phyloP scores from a whole-genome alignment of 192 early-diverging fungal species.

The Entomortierella parvispora region DNA sequence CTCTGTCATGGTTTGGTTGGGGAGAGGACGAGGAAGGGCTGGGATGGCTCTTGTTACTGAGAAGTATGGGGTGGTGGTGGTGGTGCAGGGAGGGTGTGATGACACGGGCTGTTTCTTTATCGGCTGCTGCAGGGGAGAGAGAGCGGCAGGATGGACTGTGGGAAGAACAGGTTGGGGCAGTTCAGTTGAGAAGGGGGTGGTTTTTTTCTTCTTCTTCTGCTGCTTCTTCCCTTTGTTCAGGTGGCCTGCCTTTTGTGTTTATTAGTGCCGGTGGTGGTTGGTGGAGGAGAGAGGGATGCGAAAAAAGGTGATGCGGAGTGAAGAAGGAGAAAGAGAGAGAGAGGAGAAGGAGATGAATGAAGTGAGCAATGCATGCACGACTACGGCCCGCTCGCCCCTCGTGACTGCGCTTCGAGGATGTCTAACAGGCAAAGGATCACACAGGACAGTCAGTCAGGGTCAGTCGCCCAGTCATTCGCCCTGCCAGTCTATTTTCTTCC shows the following conservation, averaged over 20 bases:
- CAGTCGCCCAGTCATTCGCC: constrained; percentile 4
- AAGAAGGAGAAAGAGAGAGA: constrained; percentile 3
- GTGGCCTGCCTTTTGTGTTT: too few relatives aligned
- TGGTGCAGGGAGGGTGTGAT: background rate
- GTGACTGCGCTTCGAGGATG: constrained; percentile 30
- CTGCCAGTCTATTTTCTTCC: too few relatives aligned
- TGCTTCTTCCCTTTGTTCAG: too few relatives aligned
- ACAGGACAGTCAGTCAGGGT: background rate
- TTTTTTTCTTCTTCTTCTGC: too few relatives aligned
- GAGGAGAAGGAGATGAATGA: background rate
- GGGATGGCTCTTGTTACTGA: background rate
- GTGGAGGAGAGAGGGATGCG: background rate
- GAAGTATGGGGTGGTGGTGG: background rate
- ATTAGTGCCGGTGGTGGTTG: too few relatives aligned
- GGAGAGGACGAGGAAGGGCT: background rate
- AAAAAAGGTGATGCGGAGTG: background rate
- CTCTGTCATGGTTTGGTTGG: constrained; percentile 62
- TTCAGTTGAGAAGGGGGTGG: too few relatives aligned
- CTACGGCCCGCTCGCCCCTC: too few relatives aligned
- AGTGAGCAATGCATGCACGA: constrained; percentile 2
- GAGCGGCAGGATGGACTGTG: too few relatives aligned
- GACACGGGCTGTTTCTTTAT: too few relatives aligned
- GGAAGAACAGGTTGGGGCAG: too few relatives aligned
- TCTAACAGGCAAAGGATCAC: background rate
- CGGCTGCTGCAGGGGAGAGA: too few relatives aligned